Evolutionary conservation across 768 basidiomycete genomes (phyloP).

Genomic region (Arthromyces matolae): DNA sequence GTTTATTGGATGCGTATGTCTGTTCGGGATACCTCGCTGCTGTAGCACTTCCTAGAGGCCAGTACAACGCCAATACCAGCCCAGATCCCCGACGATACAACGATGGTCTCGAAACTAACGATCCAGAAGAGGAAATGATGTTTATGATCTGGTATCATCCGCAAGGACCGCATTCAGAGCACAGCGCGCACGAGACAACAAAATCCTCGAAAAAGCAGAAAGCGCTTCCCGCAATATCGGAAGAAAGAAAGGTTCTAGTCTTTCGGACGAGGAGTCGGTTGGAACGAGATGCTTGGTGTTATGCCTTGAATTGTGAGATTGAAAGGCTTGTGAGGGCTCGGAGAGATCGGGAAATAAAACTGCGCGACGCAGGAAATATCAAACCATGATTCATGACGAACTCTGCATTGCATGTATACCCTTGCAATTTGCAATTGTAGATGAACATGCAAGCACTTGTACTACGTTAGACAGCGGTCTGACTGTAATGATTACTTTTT

Average conservation of each 20-base stretch:
- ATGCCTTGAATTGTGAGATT: conserved; percentile 88
- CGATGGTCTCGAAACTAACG: conserved; percentile 87
- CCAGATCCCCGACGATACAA: conserved; percentile 71
- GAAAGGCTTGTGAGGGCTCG: conserved; percentile 70
- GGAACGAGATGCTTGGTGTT: conserved; percentile 93
- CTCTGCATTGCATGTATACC: conserved; percentile 8
- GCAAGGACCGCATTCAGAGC: conserved; percentile 24
- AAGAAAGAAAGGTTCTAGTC: conserved; percentile 57
- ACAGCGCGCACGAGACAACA: conserved; percentile 15
- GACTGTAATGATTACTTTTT: conserved; percentile 52
- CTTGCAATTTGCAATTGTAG: conserved; percentile 7
- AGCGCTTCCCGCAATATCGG: conserved; percentile 47
- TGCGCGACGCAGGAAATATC: conserved; percentile 64
- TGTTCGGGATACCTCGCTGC: conserved; percentile 85
- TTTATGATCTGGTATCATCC: conserved; percentile 76
- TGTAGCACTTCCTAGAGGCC: conserved; percentile 57
- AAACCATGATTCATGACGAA: conserved; percentile 31
- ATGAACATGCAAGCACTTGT: conserved; percentile 2
- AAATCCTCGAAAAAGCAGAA: conserved; percentile 25
- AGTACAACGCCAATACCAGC: conserved; percentile 52
- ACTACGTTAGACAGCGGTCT: neutral
- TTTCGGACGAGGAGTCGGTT: conserved; percentile 77
- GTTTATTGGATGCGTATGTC: conserved; percentile 73
- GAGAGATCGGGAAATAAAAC: conserved; percentile 56
- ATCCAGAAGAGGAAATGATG: conserved; percentile 82